Conservation (phyloP, 148 eudicot genomes). For the Rhododendron henanense region DNA sequence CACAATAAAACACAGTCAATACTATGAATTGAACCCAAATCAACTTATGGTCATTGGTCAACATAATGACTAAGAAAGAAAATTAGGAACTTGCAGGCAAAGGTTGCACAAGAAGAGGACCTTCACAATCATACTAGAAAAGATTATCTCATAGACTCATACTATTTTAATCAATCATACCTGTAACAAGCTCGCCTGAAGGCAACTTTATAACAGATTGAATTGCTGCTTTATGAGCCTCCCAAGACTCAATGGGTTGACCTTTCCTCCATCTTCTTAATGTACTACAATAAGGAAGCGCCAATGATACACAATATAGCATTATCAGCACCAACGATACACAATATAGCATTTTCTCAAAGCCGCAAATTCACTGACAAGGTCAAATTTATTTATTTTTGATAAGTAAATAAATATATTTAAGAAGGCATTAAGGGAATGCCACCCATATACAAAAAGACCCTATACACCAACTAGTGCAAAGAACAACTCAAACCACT, state of each 20-base stretch:
- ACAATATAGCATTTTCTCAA: background rate
- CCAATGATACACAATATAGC: background rate
- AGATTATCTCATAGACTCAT: background rate
- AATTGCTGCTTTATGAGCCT: slow-evolving; percentile 77
- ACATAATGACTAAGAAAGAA: background rate
- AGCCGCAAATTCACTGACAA: slow-evolving; percentile 2
- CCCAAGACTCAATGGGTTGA: slow-evolving; percentile 61
- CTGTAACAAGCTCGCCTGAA: slow-evolving; percentile 91
- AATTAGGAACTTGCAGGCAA: background rate
- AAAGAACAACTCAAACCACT: too few relatives aligned
- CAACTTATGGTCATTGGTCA: background rate
- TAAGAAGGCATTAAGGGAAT: too few relatives aligned
- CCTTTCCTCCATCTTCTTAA: slow-evolving; percentile 83
- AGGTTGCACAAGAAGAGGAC: background rate
- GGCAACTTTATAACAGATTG: slow-evolving; percentile 77
- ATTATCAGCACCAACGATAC: background rate
- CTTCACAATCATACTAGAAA: slow-evolving; percentile 5
- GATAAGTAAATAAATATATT: too few relatives aligned
- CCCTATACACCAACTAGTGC: too few relatives aligned
- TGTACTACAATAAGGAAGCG: slow-evolving; percentile 43
- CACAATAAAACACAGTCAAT: slow-evolving; percentile 17
- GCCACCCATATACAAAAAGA: too few relatives aligned
- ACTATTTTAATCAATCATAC: slow-evolving; percentile 19
- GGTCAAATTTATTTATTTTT: background rate
- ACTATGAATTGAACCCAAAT: background rate